Evolutionary conservation across 345 rosid species (phyloP), one percentile per base, ranked within the genome.

Genomic region (Acer saccharum): DNA sequence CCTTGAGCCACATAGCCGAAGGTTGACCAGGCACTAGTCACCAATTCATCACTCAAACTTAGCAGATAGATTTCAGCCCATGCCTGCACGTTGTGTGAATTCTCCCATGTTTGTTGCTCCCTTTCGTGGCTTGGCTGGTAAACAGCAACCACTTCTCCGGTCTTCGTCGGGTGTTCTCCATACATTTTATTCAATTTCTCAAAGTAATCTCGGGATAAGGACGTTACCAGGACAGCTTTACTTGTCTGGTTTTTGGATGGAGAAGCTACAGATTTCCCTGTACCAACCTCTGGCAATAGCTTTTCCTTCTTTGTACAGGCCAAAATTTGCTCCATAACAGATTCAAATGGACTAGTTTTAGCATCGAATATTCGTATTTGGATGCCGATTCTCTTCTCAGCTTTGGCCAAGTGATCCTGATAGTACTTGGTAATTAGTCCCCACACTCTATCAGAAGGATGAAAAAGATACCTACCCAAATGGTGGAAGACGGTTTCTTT

Each of bases 401-500:
- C 77, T 65, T 65, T 29, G 63, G 63, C 77, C 48, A 74, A 17
- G 48, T 64, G 32, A 11, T 48, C 46, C 18, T 74, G 54, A 39
- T 74, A 74, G 77, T 74, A 74, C 25, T 16, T 8, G 7, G 62
- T 65, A 16, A 74, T 65, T n/a, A 18, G 63, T 48, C 39, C 50
- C 77, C 77, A 74, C 18, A 46, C 77, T 29, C 18, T 50, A 74
- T 74, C 65, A 1, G 77, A 74, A 14, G 77, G 71, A 2, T 74
- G 71, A 52, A 74, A 64, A 11, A 74, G 77, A 65, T 74, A 74
- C 70, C 77, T 74, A 27, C 77, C 77, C 77, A 74, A 50, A 62
- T 74, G 77, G 54, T 74, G 77, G 71, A 74, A 74, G 35, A 74
- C 77, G 10, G 69, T 74, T 74, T 74, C 77, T 74, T 74, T 74